Base-by-base conservation (phyloP, 352 stramenopile genomes). In the Phytopythium montanum region DNA sequence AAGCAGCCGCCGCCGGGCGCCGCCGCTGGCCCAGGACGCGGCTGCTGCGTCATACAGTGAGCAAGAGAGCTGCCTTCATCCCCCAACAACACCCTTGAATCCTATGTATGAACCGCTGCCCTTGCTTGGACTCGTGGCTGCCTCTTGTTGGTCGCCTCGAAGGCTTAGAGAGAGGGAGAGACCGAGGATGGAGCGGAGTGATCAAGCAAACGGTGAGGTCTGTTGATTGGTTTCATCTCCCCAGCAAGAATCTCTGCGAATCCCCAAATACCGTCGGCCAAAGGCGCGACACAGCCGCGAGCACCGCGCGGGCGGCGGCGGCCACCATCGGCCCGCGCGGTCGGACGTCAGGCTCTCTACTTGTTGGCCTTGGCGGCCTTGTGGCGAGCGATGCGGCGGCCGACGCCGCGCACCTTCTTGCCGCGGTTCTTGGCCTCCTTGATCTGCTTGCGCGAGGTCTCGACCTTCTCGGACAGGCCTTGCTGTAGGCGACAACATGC, bases 351-450 rank as follows among this genome's bases (percentile, higher is more conserved):
- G 71, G 69, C 62, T 72, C 64, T 79, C 82, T 96, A 96, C 85
- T 94, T 94, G 81, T 90, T 96, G 75, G 97, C 96, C 92, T 98
- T 98, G 76, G 98, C 98, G 50, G 97, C 96, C 88, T 99, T 99
- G 95, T 99, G 97, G 80, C 97, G 98, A 69, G 96, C 96, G 76
- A 99, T 98, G 79, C 93, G 95, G 61, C 95, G 94, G 68, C 97
- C 97, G 29, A 98, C 97, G 92, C 97, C 97, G 63, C 96, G 94
- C 57, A 98, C 75, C 94, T 99, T 99, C 87, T 98, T 97, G 68
- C 69, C 92, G 63, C 97, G 96, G 87, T 99, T 99, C 95, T 99
- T 99, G 66, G 92, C 87, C 78, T 99, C 97, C 94, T 99, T 99
- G 82, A 99, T 99, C 74, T 98, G 96, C 90, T 99, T 99, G 68